These are phyloP conservation scores for Penicillium nordicum DNA, from an alignment of 2,329 filamentous ascomycete genomes.

Conservation along the genomic window DNA sequence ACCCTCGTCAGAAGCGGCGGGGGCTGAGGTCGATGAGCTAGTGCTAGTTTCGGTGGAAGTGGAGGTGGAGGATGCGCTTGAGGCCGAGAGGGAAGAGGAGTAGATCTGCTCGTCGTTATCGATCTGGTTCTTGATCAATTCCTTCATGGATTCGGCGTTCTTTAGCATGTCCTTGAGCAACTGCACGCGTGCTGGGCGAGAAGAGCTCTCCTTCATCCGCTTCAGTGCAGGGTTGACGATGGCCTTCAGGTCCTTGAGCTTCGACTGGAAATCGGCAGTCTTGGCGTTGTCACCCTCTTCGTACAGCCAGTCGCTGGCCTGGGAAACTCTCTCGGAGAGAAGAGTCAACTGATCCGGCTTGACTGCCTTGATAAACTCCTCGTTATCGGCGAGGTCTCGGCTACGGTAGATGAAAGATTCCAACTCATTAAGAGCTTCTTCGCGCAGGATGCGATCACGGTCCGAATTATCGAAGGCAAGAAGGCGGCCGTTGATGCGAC, in stretches of 20 bases:
- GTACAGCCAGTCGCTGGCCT: slow-evolving; percentile 85
- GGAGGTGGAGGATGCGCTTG: slow-evolving; percentile 38
- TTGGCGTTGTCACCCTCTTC: slow-evolving; percentile 74
- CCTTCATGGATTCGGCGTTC: slow-evolving; percentile 67
- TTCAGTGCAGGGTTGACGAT: slow-evolving; percentile 74
- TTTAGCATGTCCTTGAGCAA: slow-evolving; percentile 67
- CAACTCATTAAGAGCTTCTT: slow-evolving; percentile 88
- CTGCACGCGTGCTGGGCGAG: slow-evolving; percentile 68
- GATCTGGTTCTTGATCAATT: slow-evolving; percentile 68
- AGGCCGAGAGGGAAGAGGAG: slow-evolving; percentile 51
- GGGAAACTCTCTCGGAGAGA: slow-evolving; percentile 66
- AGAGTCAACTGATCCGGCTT: slow-evolving; percentile 63
- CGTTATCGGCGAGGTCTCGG: slow-evolving; percentile 75
- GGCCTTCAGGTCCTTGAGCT: slow-evolving; percentile 71
- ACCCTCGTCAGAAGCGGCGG: slow-evolving; percentile 41
- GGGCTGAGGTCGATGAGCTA: slow-evolving; percentile 44
- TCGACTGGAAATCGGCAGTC: slow-evolving; percentile 69
- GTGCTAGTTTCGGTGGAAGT: slow-evolving; percentile 45
- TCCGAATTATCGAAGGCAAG: slow-evolving; percentile 85
- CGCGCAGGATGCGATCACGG: slow-evolving; percentile 67
- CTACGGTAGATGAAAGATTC: slow-evolving; percentile 89
- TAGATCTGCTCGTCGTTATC: slow-evolving; percentile 65
- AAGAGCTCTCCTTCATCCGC: slow-evolving; percentile 67
- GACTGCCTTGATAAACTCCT: slow-evolving; percentile 68
- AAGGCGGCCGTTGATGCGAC: slow-evolving; percentile 66